Percentiles rank a stretch among this genome's conserved stretches.
These are phyloP conservation scores for Leptomonas pyrrhocoris DNA, from an alignment of 208 protist species.

Conservation along the genomic window DNA sequence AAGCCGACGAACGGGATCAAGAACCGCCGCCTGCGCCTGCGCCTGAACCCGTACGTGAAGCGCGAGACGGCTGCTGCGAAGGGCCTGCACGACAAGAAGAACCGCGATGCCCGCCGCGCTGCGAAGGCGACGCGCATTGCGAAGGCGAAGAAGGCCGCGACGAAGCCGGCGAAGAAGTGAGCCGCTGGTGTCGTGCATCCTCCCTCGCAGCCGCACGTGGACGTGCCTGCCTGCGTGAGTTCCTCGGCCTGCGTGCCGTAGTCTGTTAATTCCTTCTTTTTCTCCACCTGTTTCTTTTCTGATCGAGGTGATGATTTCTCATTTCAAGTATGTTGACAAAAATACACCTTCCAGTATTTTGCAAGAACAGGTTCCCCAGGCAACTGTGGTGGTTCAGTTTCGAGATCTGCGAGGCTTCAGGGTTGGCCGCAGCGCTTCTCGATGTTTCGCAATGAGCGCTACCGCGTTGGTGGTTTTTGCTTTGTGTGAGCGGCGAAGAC, in stretches of 20 bases:
- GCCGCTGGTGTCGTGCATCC: neutral
- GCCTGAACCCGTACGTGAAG: conserved; percentile 81
- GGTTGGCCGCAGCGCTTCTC: too few species aligned
- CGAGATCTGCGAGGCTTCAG: too few species aligned
- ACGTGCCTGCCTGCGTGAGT: neutral
- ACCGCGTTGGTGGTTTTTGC: too few species aligned
- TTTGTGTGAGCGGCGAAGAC: too few species aligned
- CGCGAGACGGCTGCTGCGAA: conserved; percentile 59
- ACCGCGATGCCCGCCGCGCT: conserved; percentile 57
- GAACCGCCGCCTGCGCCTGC: conserved; percentile 80
- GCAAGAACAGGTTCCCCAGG: too few species aligned
- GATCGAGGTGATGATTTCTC: conserved; percentile 1
- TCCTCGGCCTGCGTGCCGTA: conserved; percentile 1
- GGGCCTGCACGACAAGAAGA: conserved; percentile 53
- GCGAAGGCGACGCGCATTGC: conserved; percentile 39
- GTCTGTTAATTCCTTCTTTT: too few species aligned
- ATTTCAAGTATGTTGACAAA: neutral
- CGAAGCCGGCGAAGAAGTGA: conserved; percentile 44
- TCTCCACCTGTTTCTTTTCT: conserved; percentile 4
- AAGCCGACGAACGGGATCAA: conserved; percentile 72
- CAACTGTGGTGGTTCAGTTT: too few species aligned
- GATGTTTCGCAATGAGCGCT: too few species aligned
- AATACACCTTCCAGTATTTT: too few species aligned
- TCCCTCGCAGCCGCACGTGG: neutral
- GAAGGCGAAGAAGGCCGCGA: conserved; percentile 63